phyloP scores from a whole-genome alignment of 2,329 filamentous ascomycete species.

The Pseudopyricularia cyperi region DNA sequence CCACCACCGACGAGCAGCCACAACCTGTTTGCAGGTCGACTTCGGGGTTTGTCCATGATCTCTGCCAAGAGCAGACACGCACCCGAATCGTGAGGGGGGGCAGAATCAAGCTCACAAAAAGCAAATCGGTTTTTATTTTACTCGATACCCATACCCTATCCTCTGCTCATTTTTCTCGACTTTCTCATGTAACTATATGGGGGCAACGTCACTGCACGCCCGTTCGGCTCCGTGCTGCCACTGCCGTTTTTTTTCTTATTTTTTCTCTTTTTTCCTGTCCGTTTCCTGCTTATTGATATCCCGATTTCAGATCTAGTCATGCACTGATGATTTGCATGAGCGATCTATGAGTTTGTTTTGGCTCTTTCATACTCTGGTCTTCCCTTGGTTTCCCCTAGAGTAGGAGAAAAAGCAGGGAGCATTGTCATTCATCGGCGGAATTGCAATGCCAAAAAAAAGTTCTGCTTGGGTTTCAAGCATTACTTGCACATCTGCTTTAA shows the following conservation, averaged over 20 bases:
- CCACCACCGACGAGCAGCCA: background rate
- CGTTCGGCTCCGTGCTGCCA: background rate
- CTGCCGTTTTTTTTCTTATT: conserved; percentile 6
- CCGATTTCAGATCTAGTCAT: conserved; percentile 8
- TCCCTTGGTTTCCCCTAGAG: background rate
- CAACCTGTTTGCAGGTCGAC: conserved; percentile 8
- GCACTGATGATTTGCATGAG: conserved; percentile 2
- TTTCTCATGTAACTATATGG: conserved; percentile 2
- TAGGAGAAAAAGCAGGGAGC: background rate
- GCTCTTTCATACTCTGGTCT: conserved; percentile 6
- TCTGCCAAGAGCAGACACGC: conserved; percentile 11
- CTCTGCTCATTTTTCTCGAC: background rate
- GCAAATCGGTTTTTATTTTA: too few species aligned
- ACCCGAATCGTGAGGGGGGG: background rate
- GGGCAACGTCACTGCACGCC: background rate
- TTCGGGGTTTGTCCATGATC: conserved; percentile 15
- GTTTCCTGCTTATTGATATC: conserved; percentile 17
- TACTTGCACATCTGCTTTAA: background rate
- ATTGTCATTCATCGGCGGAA: background rate
- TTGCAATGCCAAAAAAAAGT: background rate
- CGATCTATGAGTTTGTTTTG: conserved; percentile 11
- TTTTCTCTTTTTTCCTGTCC: conserved; percentile 17
- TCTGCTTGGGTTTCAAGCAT: background rate
- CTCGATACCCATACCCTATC: background rate
- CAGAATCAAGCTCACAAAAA: background rate